Conservation (phyloP, 768 basidiomycete genomes). For the Russula ochroleuca region DNA sequence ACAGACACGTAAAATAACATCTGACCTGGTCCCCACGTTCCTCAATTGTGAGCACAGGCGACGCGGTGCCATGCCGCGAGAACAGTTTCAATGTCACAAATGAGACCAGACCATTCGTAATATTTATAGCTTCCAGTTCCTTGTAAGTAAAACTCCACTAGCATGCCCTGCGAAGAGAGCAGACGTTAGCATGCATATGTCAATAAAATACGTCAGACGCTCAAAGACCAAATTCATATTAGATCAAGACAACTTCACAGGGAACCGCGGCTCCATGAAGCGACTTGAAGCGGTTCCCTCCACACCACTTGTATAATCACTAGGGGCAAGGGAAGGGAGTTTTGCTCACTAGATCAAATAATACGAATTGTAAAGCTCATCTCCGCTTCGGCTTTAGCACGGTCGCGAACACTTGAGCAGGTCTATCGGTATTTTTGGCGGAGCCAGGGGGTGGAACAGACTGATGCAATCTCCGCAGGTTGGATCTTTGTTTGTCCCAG, state of each 20-base stretch:
- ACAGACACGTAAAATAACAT: not conserved
- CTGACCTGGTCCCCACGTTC: not conserved
- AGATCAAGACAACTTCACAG: constrained; percentile 81
- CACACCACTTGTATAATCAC: constrained; percentile 74
- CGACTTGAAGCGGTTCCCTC: constrained; percentile 53
- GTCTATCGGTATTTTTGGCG: not conserved
- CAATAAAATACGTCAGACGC: not conserved
- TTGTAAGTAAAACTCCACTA: not conserved
- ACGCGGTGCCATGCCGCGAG: not conserved
- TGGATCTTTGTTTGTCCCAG: constrained; percentile 45
- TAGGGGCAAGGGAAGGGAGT: constrained; percentile 30
- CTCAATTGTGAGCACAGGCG: not conserved
- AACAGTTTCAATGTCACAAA: not conserved
- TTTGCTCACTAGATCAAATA: constrained; percentile 14
- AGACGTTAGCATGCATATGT: not conserved
- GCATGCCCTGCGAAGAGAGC: constrained; percentile 6
- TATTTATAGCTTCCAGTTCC: not conserved
- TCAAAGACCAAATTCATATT: constrained; percentile 61
- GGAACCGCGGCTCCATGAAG: constrained; percentile 42
- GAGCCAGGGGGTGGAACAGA: not conserved
- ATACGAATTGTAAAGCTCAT: not conserved
- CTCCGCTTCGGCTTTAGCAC: constrained; percentile 14
- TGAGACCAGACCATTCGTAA: too few relatives aligned
- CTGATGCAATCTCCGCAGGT: constrained; percentile 8
- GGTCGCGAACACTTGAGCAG: not conserved